phyloP scores from a whole-genome alignment of 331 rosid species.

The Pyrus hybrid region DNA sequence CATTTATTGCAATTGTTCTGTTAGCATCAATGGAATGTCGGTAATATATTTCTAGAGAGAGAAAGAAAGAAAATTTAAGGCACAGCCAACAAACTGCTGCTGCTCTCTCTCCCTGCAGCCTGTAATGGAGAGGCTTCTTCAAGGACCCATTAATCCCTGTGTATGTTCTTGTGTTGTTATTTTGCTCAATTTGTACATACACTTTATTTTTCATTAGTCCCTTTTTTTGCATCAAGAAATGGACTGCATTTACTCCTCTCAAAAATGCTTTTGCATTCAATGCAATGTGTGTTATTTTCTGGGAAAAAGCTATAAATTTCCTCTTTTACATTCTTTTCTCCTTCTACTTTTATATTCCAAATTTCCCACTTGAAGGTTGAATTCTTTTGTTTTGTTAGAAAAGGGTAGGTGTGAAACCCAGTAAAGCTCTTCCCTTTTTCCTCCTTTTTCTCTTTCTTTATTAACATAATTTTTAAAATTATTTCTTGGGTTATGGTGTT shows the following conservation, averaged over 20 bases:
- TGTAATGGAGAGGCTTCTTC: slow-evolving; percentile 66
- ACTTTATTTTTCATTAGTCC: slow-evolving; percentile 12
- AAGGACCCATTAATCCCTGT: slow-evolving; percentile 78
- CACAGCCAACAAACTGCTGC: neutral
- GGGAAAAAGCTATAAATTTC: slow-evolving; percentile 6
- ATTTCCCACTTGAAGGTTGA: slow-evolving; percentile 11
- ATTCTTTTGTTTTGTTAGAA: slow-evolving; percentile 1
- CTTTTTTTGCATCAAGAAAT: slow-evolving; percentile 31
- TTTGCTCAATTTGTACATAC: slow-evolving; percentile 13
- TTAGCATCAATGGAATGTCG: slow-evolving; percentile 64
- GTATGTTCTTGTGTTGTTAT: slow-evolving; percentile 34
- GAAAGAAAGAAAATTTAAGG: slow-evolving; percentile 16
- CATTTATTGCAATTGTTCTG: slow-evolving; percentile 69
- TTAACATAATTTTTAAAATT: neutral
- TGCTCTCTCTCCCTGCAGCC: slow-evolving; percentile 12
- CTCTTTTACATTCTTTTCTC: slow-evolving; percentile 23
- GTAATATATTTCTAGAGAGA: slow-evolving; percentile 21
- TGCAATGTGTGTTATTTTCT: slow-evolving; percentile 33
- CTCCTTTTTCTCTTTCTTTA: neutral
- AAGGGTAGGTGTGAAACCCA: slow-evolving; percentile 8
- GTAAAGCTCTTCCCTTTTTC: neutral
- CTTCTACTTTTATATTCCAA: slow-evolving; percentile 13
- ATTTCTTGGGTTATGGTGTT: neutral
- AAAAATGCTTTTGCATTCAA: slow-evolving; percentile 36
- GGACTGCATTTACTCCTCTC: slow-evolving; percentile 38